These are phyloP conservation scores for Veloporphyrellus conicus DNA, from an alignment of 1,284 basidiomycete species.

Conservation along the genomic window DNA sequence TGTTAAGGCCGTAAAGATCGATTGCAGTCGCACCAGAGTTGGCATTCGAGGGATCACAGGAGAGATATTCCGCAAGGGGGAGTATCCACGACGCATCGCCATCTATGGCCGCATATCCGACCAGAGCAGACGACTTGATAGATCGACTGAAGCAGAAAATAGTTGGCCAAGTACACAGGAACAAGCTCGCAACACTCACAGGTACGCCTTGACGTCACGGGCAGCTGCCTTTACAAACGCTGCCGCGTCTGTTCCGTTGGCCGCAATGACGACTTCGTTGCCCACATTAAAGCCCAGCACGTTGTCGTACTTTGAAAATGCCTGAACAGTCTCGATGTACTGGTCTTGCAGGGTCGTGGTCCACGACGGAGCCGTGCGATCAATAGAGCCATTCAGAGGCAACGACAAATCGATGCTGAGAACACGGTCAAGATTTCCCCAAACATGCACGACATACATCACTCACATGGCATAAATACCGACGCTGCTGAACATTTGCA, in stretches of 20 bases:
- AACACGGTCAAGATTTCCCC: constrained; percentile 7
- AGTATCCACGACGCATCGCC: constrained; percentile 63
- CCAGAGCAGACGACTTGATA: constrained; percentile 63
- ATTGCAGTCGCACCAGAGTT: constrained; percentile 64
- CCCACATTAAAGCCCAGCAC: constrained; percentile 82
- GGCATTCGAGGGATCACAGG: constrained; percentile 59
- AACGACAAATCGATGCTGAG: constrained; percentile 77
- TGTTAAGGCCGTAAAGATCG: constrained; percentile 81
- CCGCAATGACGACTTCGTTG: constrained; percentile 75
- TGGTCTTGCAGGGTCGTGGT: constrained; percentile 76
- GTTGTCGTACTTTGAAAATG: constrained; percentile 80
- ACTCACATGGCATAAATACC: constrained; percentile 86
- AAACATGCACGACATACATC: background rate
- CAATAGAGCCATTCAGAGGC: constrained; percentile 83
- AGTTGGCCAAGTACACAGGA: background rate
- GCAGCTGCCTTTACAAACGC: constrained; percentile 90
- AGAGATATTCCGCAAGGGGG: constrained; percentile 74
- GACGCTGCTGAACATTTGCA: constrained; percentile 70
- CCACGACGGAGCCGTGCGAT: constrained; percentile 75
- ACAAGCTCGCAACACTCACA: constrained; percentile 43
- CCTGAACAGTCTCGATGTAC: constrained; percentile 75
- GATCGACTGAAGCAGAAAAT: constrained; percentile 48
- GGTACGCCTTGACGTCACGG: constrained; percentile 81
- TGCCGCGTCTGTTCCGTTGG: constrained; percentile 59
- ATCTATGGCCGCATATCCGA: constrained; percentile 85